Base-by-base conservation (phyloP, 2,329 filamentous ascomycete genomes). In the Hypocrella siamensis region DNA sequence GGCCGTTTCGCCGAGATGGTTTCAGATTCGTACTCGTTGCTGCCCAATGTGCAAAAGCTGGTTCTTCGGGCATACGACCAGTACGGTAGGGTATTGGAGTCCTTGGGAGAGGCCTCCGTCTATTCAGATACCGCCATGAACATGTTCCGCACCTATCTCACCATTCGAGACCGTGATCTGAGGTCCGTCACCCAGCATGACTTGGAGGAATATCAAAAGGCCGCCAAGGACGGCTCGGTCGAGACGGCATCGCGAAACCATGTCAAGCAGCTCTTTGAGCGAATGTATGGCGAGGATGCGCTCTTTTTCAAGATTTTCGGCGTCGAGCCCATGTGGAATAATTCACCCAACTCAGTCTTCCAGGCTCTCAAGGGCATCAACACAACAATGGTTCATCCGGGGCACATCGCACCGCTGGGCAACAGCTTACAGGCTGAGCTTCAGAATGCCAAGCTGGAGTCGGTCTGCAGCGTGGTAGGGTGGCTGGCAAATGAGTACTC, bases 401-500 rank as follows among this genome's bases (percentile, higher is more conserved):
- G 61, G 7, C 70, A 74, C 32, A 45, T 74, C n/a, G 47, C 55
- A 1, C 67, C 67, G 1, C 47, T 74, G 26, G 65, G 64, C 3
- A 54, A 54, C 4, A 58, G 56, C 17, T 46, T 74, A 7, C 67
- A 71, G 41, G 44, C 60, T 1, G 56, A 57, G 3, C 47, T 74
- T 9, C 61, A 68, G 21, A 42, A 52, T 0, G 56, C 57, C 15
- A 58, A 66, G 9, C 46, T 75, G 27, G 54, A 60, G 30, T 61
- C 58, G 0, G 56, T 65, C 2, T 75, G 70, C 49, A 65, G 63
- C 29, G 52, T 74, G 5, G 58, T 73, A 1, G 66, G 67, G 2
- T 71, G 70, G 65, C 50, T 73, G 18, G 63, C 65, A 5, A 65
- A 65, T 41, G 70, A 75, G 45, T 74, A 73, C 34, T 55, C 71